These are phyloP conservation scores for Ganoderma lucidum DNA, from an alignment of 1,284 basidiomycete species.

Conservation along the genomic window DNA sequence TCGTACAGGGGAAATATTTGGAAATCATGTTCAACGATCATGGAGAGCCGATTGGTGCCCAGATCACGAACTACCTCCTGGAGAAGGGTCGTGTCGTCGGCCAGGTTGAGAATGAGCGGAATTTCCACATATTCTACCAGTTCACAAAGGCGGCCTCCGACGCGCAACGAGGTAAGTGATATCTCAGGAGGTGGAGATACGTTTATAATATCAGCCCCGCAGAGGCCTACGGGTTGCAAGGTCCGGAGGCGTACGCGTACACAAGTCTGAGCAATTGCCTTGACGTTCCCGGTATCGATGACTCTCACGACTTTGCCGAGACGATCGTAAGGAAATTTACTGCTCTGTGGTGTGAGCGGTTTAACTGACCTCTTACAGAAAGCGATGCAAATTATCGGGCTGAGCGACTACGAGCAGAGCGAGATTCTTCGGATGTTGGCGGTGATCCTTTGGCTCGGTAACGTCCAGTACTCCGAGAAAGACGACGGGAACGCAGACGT, in stretches of 20 bases:
- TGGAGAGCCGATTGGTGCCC: slow-evolving; percentile 96
- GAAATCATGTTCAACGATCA: slow-evolving; percentile 98
- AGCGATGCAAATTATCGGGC: slow-evolving; percentile 95
- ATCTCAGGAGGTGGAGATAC: slow-evolving; percentile 12
- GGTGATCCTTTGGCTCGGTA: slow-evolving; percentile 95
- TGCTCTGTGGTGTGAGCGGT: slow-evolving; percentile 11
- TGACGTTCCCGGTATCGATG: slow-evolving; percentile 92
- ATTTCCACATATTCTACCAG: slow-evolving; percentile 99
- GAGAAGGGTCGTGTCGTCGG: slow-evolving; percentile 98
- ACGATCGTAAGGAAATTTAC: slow-evolving; percentile 71
- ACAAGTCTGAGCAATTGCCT: slow-evolving; percentile 93
- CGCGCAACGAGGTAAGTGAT: slow-evolving; percentile 79
- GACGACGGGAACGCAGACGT: slow-evolving; percentile 91
- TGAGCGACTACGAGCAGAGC: slow-evolving; percentile 85
- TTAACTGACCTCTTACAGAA: slow-evolving; percentile 53
- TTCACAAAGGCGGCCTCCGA: slow-evolving; percentile 95
- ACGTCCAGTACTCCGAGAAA: slow-evolving; percentile 89
- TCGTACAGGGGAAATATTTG: slow-evolving; percentile 91
- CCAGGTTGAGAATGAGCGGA: slow-evolving; percentile 95
- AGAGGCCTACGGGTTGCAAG: slow-evolving; percentile 98
- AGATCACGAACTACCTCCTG: slow-evolving; percentile 98
- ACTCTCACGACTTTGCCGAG: slow-evolving; percentile 87
- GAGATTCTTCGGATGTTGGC: slow-evolving; percentile 97
- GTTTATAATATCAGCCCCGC: slow-evolving; percentile 18
- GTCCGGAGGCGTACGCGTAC: slow-evolving; percentile 95